phyloP scores from a whole-genome alignment of 1,284 basidiomycete genomes.

The Tilletia horrida region DNA sequence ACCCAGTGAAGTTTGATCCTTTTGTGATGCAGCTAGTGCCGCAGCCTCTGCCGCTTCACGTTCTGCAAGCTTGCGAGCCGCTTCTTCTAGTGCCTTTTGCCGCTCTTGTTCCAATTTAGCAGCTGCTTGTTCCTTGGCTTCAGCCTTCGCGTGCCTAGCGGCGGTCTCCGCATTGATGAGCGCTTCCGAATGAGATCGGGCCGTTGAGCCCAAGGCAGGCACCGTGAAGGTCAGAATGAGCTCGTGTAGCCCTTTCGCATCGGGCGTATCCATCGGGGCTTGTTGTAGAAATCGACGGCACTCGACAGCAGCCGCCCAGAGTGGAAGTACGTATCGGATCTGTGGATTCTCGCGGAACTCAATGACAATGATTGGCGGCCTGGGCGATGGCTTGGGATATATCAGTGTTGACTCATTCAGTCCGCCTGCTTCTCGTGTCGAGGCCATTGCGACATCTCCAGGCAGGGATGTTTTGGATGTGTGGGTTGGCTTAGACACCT shows the following conservation, averaged over 20 bases:
- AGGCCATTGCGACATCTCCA: neutral
- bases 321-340: slow-evolving; percentile 47
- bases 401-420: neutral
- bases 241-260: neutral
- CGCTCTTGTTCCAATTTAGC: neutral
- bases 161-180: neutral
- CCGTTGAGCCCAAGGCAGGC: slow-evolving; percentile 3
- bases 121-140: neutral
- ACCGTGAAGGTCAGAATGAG: neutral
- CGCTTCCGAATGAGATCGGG: neutral
- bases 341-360: slow-evolving; percentile 53
- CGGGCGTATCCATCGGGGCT: neutral
- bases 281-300: neutral
- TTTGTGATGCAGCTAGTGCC: too few species aligned
- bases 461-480: neutral
- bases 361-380: slow-evolving; percentile 48
- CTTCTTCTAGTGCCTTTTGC: neutral
- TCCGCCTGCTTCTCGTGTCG: neutral
- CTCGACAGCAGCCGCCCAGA: slow-evolving; percentile 31
- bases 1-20: too few species aligned
- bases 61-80: neutral
- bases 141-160: neutral
- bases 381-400: neutral
- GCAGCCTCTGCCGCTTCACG: neutral
- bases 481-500: too few species aligned